Evolutionary conservation across 1,284 basidiomycete species (phyloP), one percentile per base, ranked within the genome.

Genomic region (Ustilago hordei): DNA sequence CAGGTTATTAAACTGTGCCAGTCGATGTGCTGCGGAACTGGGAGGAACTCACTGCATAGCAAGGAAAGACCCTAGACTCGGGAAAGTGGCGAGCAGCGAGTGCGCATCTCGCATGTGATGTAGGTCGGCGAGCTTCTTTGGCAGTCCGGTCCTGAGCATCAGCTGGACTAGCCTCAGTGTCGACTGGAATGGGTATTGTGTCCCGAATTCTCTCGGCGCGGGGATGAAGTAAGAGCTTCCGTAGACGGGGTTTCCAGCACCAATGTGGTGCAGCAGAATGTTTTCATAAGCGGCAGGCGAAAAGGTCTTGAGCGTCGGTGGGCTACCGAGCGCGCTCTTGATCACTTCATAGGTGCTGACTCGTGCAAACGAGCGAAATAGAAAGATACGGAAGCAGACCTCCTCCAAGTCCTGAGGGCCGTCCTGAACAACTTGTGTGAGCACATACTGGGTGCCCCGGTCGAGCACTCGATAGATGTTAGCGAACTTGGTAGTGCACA

Each of bases 171-270:
- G 86, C 39, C 84, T 86, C 4, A 92, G 87, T 23, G 79, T 91
- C 89, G 79, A 90, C 90, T 87, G 88, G 86, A 80, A 88, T 88
- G 68, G 88, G 87, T 32, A 88, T 86, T 15, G 81, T 60, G 69
- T 87, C 86, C 7, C 87, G 89, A 48, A 90, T 87, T 77, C 75
- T 55, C 87, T 85, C 12, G 90, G 90, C 6, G 89, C 88, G 1
- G 90, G 90, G 77, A 91, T 91, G 81, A 90, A 89, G 85, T 90
- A 92, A 12, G 91, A 88, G n/a, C 88, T 88, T 0, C 91, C 91
- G 76, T 91, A 91, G 23, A 92, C 86, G 3, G 88, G 55, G 52
- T 84, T 79, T 12, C 88, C 72, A 31, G 85, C 66, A 4, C 45
- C 69, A 60, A 87, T 87, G 19, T 89, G 87, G 13, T 79, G 66